Evolutionary conservation across 208 protist genomes (phyloP), one percentile per base, ranked within the genome.

Genomic region (Trypanosoma theileri): DNA sequence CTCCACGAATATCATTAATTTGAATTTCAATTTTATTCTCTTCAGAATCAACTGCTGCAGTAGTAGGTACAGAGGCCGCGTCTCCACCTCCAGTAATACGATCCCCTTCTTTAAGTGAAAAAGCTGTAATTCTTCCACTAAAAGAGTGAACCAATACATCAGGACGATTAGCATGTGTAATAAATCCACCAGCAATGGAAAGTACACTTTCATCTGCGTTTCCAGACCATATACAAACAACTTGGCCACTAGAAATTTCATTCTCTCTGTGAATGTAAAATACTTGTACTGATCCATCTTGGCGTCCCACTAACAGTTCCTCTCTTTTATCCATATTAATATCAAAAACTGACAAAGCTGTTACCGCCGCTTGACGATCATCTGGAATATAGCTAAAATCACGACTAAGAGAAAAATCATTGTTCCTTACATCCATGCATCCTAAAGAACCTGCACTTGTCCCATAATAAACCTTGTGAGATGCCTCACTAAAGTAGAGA

Each of bases 381-480:
- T 69, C 41, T 10, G 70, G 55, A 50, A 79, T 77, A 48, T 67
- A 71, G 41, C 64, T 73, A 12, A 75, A 69, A 11, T 67, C 59
- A 24, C 73, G 77, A 22, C 67, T 74, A 31, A 87, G 67, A 0
- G 74, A 59, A 8, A 63, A 61, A 45, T 71, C 80, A 26, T 58
- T 65, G 10, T 61, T 31, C 48, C 64, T 58, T 4, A 76, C 1
- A 21, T 59, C 75, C 54, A 89, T 76, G 11, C 82, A 80, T 24
- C 87, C 90, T 24, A 95, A 71, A 22, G 86, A 89, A 26, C 90
- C 90, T 22, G 77, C 77, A 62, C 88, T 75, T 52, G 90, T 95
- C 46, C 85, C 90, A 76, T 93, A 95, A 66, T 83, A 84, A 9
- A 93, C n/a, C 8, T 75, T 73, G 35, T 73, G 76, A 21, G 41